Conservation (phyloP, 1,284 basidiomycete species). For the Cryptococcus amylolentus region DNA sequence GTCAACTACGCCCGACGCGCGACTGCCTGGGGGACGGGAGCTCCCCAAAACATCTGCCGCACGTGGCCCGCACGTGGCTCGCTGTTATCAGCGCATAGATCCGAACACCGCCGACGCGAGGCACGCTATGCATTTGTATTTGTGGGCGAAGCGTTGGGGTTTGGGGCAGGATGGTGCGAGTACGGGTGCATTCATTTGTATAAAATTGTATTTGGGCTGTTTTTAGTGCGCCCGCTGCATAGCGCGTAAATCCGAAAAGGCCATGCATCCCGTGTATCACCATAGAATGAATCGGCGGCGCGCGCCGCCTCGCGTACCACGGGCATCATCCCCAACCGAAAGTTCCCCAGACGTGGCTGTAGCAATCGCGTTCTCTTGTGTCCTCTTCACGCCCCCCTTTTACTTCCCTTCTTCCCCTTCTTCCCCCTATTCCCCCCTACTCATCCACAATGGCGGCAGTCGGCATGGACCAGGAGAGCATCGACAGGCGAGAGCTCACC, state of each 20-base stretch:
- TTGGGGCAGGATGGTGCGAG: too few species aligned
- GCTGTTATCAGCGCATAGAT: neutral
- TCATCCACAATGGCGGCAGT: slow-evolving; percentile 30
- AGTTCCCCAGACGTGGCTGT: neutral
- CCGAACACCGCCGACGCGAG: slow-evolving; percentile 11
- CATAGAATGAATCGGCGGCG: too few species aligned
- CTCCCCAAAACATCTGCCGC: slow-evolving; percentile 1
- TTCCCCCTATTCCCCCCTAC: neutral
- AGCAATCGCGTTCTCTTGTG: neutral
- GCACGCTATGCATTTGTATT: neutral
- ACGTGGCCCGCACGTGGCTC: neutral
- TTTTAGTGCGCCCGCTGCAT: too few species aligned
- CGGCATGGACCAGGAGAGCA: slow-evolving; percentile 39
- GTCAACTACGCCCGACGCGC: neutral
- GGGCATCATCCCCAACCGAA: slow-evolving; percentile 1
- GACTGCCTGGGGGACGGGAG: neutral
- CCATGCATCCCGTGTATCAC: too few species aligned
- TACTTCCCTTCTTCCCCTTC: neutral
- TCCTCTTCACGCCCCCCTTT: neutral
- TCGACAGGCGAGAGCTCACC: slow-evolving; percentile 68
- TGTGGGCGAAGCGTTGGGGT: neutral
- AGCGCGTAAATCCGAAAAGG: too few species aligned
- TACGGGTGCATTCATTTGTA: neutral
- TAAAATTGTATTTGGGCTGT: neutral
- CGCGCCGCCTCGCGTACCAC: neutral